phyloP scores from a whole-genome alignment of 148 eudicot species.

The Amaranthus hypochondriacus region DNA sequence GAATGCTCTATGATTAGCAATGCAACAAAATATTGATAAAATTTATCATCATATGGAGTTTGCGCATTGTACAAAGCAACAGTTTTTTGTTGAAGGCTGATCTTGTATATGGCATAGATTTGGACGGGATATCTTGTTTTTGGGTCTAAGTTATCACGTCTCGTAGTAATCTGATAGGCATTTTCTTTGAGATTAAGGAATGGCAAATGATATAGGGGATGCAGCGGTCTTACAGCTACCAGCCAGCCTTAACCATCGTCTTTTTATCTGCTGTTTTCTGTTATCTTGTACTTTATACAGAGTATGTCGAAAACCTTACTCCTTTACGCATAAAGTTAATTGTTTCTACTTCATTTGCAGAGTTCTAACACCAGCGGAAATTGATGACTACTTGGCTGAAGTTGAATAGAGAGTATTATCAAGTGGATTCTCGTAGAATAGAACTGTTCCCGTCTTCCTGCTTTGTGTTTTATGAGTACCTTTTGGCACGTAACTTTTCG shows the following conservation, averaged over 20 bases:
- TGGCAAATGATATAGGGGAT: too few species aligned
- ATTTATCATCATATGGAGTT: too few species aligned
- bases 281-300: too few species aligned
- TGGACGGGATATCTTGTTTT: background rate
- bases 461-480: background rate
- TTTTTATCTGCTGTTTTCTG: background rate
- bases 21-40: too few species aligned
- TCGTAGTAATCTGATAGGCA: background rate
- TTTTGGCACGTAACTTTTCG: background rate
- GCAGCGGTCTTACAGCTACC: background rate
- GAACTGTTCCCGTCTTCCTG: background rate
- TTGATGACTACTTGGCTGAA: conserved; percentile 93
- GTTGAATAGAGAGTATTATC: conserved; percentile 47
- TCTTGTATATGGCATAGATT: too few species aligned
- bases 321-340: background rate
- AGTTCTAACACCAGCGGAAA: conserved; percentile 83
- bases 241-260: background rate
- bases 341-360: conserved; percentile 40
- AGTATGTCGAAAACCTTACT: background rate
- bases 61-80: too few species aligned
- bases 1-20: background rate
- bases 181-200: background rate
- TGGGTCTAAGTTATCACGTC: background rate
- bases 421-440: background rate
- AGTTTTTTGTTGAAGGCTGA: too few species aligned